Conservation (phyloP, 2,329 filamentous ascomycete species). For the Clarireedia paspali region DNA sequence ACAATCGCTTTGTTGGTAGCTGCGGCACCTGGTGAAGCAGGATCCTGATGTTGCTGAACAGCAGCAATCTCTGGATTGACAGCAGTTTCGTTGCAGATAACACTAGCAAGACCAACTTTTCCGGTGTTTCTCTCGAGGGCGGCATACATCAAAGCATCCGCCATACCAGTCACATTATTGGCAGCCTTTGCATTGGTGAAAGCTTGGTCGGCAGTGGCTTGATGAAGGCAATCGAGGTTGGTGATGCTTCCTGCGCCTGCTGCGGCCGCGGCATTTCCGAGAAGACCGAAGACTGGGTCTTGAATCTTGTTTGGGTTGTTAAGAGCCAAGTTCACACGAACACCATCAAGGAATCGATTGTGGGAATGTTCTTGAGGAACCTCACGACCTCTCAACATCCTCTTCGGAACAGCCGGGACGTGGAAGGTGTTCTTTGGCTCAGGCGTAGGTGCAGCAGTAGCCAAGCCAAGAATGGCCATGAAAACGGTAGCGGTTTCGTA, state of each 20-base stretch:
- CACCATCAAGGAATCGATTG: constrained; percentile 38
- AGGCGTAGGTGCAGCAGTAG: constrained; percentile 24
- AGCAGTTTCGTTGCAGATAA: constrained; percentile 48
- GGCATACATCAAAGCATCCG: constrained; percentile 45
- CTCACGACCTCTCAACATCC: constrained; percentile 35
- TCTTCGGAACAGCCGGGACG: constrained; percentile 17
- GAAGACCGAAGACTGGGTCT: constrained; percentile 43
- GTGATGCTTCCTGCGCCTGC: constrained; percentile 40
- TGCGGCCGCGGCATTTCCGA: constrained; percentile 44
- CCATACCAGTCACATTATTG: constrained; percentile 44
- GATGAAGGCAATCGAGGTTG: constrained; percentile 50
- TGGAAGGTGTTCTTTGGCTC: constrained; percentile 19
- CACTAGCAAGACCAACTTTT: constrained; percentile 47
- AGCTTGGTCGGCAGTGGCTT: constrained; percentile 50
- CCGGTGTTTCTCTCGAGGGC: constrained; percentile 54
- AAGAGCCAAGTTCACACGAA: constrained; percentile 37
- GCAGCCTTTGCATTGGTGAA: constrained; percentile 53
- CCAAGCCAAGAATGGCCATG: constrained; percentile 25
- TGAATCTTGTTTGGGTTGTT: constrained; percentile 42
- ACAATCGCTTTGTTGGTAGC: constrained; percentile 54
- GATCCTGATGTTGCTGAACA: constrained; percentile 59
- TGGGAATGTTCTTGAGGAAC: constrained; percentile 53
- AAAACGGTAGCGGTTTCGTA: constrained; percentile 24
- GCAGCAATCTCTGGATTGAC: constrained; percentile 59
- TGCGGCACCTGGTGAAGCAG: constrained; percentile 49